These are phyloP conservation scores for Hygrophoropsis aurantiaca DNA, from an alignment of 768 basidiomycete genomes.

Conservation along the genomic window DNA sequence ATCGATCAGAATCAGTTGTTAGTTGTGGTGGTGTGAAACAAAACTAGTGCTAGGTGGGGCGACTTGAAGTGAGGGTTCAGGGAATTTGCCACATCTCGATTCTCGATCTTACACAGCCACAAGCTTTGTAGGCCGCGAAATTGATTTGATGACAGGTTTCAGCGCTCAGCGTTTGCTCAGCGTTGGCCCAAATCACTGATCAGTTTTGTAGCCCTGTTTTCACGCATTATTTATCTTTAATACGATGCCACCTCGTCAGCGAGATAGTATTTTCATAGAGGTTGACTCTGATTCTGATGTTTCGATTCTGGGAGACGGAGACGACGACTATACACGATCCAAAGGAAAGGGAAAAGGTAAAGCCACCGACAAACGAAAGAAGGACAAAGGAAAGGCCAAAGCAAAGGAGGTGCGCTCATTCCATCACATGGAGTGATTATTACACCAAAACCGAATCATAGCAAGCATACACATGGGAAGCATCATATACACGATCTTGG, in stretches of 20 bases:
- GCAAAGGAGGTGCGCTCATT: slow-evolving; percentile 28
- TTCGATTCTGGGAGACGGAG: slow-evolving; percentile 55
- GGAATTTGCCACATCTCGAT: too few species aligned
- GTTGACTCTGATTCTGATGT: slow-evolving; percentile 75
- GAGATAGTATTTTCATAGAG: slow-evolving; percentile 43
- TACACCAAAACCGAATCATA: slow-evolving; percentile 22
- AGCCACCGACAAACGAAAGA: slow-evolving; percentile 48
- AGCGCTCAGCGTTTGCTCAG: too few species aligned
- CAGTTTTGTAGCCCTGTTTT: too few species aligned
- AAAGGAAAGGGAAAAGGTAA: slow-evolving; percentile 62
- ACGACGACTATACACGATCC: slow-evolving; percentile 37
- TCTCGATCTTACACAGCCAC: too few species aligned
- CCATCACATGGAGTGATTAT: slow-evolving; percentile 2
- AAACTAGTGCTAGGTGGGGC: too few species aligned
- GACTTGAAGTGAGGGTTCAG: too few species aligned
- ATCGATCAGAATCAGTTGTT: too few species aligned
- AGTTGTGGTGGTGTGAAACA: too few species aligned
- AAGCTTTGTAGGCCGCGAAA: too few species aligned
- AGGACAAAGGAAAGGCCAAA: slow-evolving; percentile 48
- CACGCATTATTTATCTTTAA: too few species aligned
- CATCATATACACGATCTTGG: slow-evolving; percentile 92
- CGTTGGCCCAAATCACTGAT: too few species aligned
- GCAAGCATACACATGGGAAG: slow-evolving; percentile 96
- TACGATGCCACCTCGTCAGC: slow-evolving; percentile 4
- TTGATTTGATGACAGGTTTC: too few species aligned